Percentiles rank a stretch among this genome's conserved stretches.
Evolutionary conservation across 106 monocot genomes (phyloP).

Genomic region (Iris macrosiphon): DNA sequence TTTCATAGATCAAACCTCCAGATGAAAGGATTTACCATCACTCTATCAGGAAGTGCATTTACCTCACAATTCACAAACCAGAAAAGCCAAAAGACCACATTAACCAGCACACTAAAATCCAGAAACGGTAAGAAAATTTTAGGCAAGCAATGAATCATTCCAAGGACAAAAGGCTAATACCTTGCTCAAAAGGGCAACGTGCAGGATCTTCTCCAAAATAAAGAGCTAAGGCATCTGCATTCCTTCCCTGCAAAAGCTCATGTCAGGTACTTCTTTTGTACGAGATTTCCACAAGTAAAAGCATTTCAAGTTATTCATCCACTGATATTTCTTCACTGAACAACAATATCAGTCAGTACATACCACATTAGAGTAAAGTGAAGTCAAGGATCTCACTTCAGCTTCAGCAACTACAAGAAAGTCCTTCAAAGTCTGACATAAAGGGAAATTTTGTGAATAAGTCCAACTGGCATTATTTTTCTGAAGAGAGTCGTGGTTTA

Average conservation of each 20-base stretch:
- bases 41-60: no score
- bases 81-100: no score
- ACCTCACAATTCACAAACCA: no score
- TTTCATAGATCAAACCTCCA: no score
- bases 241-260: constrained; percentile 44
- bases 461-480: no score
- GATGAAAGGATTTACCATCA: no score
- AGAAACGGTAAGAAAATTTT: no score
- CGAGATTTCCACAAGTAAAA: background rate
- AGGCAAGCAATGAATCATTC: no score
- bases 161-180: no score
- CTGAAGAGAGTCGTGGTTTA: no score
- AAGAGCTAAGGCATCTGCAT: constrained; percentile 49
- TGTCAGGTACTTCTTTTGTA: background rate
- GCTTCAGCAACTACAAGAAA: constrained; percentile 72
- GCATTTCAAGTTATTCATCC: background rate
- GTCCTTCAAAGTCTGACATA: constrained; percentile 68
- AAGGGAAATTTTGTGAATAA: no score
- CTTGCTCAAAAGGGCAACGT: constrained; percentile 64
- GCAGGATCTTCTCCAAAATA: constrained; percentile 61
- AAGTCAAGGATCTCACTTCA: constrained; percentile 46
- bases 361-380: constrained; percentile 51
- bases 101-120: no score
- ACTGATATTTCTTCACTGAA: background rate
- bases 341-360: constrained; percentile 8